These are phyloP conservation scores for Calycina herbarum DNA, from an alignment of 2,329 filamentous ascomycete species.

Conservation along the genomic window DNA sequence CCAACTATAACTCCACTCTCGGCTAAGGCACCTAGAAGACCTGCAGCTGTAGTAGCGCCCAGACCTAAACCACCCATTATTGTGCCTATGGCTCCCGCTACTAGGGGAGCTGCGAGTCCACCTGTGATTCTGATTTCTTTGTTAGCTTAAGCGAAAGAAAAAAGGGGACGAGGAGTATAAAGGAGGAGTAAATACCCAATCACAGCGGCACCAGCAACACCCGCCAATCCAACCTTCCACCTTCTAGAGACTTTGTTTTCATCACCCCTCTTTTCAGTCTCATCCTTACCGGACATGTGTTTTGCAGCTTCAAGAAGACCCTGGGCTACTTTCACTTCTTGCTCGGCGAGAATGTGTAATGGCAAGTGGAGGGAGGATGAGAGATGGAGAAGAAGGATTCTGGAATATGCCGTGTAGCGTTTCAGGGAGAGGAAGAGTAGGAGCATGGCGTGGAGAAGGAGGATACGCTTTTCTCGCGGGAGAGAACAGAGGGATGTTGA, in stretches of 20 bases:
- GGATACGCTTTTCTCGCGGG: conserved; percentile 58
- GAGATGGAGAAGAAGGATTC: conserved; percentile 68
- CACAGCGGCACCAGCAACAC: conserved; percentile 80
- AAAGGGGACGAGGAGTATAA: neutral
- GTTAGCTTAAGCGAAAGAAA: neutral
- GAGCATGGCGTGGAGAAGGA: conserved; percentile 71
- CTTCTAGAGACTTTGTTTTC: conserved; percentile 69
- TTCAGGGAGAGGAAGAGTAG: conserved; percentile 75
- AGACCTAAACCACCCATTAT: conserved; percentile 77
- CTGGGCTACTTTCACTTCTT: conserved; percentile 74
- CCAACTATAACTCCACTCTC: conserved; percentile 80
- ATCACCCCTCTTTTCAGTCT: conserved; percentile 71
- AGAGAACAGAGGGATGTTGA: conserved; percentile 61
- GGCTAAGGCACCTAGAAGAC: conserved; percentile 76
- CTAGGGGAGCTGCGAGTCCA: conserved; percentile 74
- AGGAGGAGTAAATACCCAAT: conserved; percentile 46
- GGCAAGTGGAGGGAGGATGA: conserved; percentile 71
- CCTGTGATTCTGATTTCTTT: conserved; percentile 56
- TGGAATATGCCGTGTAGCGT: conserved; percentile 73
- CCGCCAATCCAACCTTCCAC: conserved; percentile 90
- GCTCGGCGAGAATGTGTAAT: conserved; percentile 61
- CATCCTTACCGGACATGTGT: conserved; percentile 66
- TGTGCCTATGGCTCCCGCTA: conserved; percentile 76
- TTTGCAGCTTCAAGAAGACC: conserved; percentile 75
- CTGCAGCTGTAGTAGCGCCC: conserved; percentile 70